Base-by-base conservation (phyloP, 306 rosid genomes). In the Delonix regia region DNA sequence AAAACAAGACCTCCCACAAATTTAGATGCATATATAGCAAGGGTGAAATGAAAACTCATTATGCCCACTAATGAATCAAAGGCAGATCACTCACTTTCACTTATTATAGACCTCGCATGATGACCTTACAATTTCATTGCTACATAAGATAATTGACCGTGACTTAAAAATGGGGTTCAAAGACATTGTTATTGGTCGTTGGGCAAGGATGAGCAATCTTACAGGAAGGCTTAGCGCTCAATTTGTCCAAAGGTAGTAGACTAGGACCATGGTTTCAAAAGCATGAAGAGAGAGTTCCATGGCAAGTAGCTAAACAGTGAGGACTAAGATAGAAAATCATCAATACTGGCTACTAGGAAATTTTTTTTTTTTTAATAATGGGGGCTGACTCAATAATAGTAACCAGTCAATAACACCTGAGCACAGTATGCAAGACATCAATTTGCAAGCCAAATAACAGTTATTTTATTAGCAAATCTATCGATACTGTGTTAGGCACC, bases 381-480 rank as follows among this genome's bases (percentile, higher is more conserved):
- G 44, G 25, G 41, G 7, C 25, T 63, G 14, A 68, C 39, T 27
- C 73, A 44, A 45, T 25, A 44, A 41, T 24, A 69, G 36, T 33
- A 69, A 11, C 15, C 36, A 42, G 39, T 44, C 56, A 4, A 45
- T 69, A 44, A 24, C 4, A 47, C 21, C 15, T 7, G n/a, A 68
- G 41, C 1, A 7, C 18, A 12, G 56, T 2, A 44, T 6, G 13
- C 73, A 68, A 44, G 38, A 25, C 51, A 22, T 16, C 12, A 68
- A 9, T 9, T 44, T 44, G 19, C 63, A 21, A 42, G 7, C 60
- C 12, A 61, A 49, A 64, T 8, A 39, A 11, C 10, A 56, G 71
- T 55, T 27, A 36, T 14, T 14, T 70, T n/a, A 10, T 39, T 19
- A 53, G 63, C 61, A 39, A 75, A 65, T 76, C 75, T 15, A 78